Evolutionary conservation across 768 basidiomycete genomes (phyloP).

Genomic region (Leccinellum albellum): DNA sequence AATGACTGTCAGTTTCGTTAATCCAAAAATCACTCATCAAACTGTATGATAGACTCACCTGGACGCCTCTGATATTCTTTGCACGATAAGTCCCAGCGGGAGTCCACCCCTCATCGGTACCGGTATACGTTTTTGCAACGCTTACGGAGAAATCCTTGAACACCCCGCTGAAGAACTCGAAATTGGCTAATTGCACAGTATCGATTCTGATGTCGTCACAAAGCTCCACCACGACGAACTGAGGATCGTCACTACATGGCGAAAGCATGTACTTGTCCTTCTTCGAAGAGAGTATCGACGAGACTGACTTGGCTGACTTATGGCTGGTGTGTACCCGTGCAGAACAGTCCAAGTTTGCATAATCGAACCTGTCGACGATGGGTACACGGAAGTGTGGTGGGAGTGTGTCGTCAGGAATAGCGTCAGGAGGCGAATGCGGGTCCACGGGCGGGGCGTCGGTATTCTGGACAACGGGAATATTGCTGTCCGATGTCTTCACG

Average conservation of each 20-base stretch:
- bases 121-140: constrained; percentile 77
- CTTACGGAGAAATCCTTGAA: constrained; percentile 90
- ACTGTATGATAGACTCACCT: constrained; percentile 47
- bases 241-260: constrained; percentile 62
- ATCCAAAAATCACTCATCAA: not conserved
- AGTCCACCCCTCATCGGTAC: constrained; percentile 60
- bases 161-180: constrained; percentile 96
- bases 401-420: constrained; percentile 24
- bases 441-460: constrained; percentile 6
- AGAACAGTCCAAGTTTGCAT: constrained; percentile 88
- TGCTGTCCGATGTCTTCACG: constrained; percentile 5
- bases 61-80: constrained; percentile 89
- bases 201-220: constrained; percentile 98
- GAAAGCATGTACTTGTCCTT: constrained; percentile 96
- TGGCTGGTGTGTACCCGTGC: constrained; percentile 88
- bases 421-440: constrained; percentile 13
- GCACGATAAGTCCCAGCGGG: constrained; percentile 74
- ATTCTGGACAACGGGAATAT: not conserved
- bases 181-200: constrained; percentile 93
- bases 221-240: constrained; percentile 91
- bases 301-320: constrained; percentile 73
- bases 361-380: constrained; percentile 87
- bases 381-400: constrained; percentile 70
- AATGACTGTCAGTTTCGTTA: constrained; percentile 51
- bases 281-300: constrained; percentile 82